These are phyloP conservation scores for Coffea humblotiana DNA, from an alignment of 305 asterid species.

Conservation along the genomic window DNA sequence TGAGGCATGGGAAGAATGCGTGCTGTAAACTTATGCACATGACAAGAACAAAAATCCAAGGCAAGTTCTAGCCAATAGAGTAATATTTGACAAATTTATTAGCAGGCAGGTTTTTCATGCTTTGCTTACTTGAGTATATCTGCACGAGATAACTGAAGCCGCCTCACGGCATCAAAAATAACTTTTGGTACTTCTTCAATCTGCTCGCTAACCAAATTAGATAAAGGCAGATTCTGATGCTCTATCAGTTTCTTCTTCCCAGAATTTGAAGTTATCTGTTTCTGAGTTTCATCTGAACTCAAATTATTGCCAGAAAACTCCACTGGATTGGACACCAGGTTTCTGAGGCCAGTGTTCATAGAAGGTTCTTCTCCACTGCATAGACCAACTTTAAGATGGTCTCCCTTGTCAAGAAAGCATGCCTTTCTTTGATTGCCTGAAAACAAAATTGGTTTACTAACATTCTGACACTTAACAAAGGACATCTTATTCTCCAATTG, in stretches of 20 bases:
- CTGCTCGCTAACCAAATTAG: constrained; percentile 18
- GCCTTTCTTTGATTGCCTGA: constrained; percentile 18
- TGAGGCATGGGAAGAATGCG: not conserved
- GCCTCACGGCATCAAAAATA: constrained; percentile 56
- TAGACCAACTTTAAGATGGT: constrained; percentile 4
- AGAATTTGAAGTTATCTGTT: constrained; percentile 21
- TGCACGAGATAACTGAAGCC: constrained; percentile 68
- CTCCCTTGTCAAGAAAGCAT: constrained; percentile 19
- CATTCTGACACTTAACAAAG: not conserved
- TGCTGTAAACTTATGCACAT: not conserved
- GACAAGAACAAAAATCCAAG: too few relatives aligned
- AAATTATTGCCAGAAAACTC: constrained; percentile 25
- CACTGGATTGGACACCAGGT: constrained; percentile 15
- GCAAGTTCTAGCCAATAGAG: too few relatives aligned
- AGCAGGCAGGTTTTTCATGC: not conserved
- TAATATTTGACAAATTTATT: not conserved
- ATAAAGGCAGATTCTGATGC: constrained; percentile 20
- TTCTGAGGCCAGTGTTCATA: constrained; percentile 9
- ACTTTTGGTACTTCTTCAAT: constrained; percentile 33
- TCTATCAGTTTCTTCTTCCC: constrained; percentile 28
- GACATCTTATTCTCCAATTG: constrained; percentile 10
- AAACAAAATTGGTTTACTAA: constrained; percentile 17
- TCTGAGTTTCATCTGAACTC: constrained; percentile 32
- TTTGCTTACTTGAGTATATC: constrained; percentile 63
- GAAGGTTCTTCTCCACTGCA: constrained; percentile 5